A percentile compares a stretch with the other conserved stretches of the same genome.
These are phyloP conservation scores for Cryptococcus sp. DNA, from an alignment of 1,284 basidiomycete species.

Conservation along the genomic window DNA sequence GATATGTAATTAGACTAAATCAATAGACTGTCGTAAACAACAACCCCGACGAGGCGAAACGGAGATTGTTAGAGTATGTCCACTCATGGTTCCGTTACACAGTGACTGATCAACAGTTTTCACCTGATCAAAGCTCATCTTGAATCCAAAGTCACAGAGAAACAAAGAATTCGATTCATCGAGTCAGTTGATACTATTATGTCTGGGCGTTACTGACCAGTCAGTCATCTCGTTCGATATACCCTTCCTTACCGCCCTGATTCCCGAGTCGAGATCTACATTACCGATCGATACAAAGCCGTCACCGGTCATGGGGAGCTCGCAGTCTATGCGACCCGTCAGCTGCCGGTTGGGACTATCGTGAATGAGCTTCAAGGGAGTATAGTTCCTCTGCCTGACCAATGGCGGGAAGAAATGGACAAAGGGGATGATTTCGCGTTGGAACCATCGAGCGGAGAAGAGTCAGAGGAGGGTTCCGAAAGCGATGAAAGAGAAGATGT, in stretches of 20 bases:
- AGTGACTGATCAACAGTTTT: slow-evolving; percentile 17
- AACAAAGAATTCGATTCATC: slow-evolving; percentile 30
- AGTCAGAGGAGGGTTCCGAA: slow-evolving; percentile 6
- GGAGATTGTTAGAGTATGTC: slow-evolving; percentile 28
- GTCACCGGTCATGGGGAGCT: slow-evolving; percentile 43
- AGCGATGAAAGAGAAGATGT: slow-evolving; percentile 7
- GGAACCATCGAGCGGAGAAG: slow-evolving; percentile 25
- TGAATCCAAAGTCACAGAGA: slow-evolving; percentile 24
- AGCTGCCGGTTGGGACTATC: slow-evolving; percentile 25
- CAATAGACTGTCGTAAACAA: slow-evolving; percentile 21
- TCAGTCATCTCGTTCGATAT: slow-evolving; percentile 42
- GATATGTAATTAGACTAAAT: background rate
- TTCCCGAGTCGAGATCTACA: slow-evolving; percentile 43
- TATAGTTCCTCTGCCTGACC: slow-evolving; percentile 37
- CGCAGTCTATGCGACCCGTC: slow-evolving; percentile 40
- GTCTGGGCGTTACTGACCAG: background rate
- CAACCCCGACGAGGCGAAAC: slow-evolving; percentile 23
- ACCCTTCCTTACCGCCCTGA: slow-evolving; percentile 32
- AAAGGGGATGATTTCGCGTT: slow-evolving; percentile 34
- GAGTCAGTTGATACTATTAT: background rate
- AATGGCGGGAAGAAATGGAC: slow-evolving; percentile 40
- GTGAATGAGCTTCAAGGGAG: slow-evolving; percentile 40
- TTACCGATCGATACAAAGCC: slow-evolving; percentile 38
- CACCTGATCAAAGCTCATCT: slow-evolving; percentile 35
- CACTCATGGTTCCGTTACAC: background rate